Evolutionary conservation across 2,329 filamentous ascomycete species (phyloP), one percentile per base, ranked within the genome.

Genomic region (Cryphonectria nitschkei): DNA sequence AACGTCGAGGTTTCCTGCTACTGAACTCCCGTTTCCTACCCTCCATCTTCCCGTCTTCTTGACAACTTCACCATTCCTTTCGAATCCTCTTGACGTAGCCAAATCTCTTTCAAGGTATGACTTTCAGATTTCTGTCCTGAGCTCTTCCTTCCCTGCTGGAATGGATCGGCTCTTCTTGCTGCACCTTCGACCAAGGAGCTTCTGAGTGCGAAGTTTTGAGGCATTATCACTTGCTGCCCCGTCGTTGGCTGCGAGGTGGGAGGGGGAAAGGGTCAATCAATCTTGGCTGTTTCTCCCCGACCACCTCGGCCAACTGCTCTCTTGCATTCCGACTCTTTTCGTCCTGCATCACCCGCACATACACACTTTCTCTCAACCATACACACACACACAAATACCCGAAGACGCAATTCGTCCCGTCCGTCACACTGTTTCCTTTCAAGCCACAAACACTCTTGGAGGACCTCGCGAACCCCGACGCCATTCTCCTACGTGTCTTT

Each of bases 181-280:
- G 34, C 13, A 46, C 43, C 41, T 11, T 56, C 41, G 5, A 26
- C n/a, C 50, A 29, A 37, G 14, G 58, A 50, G 29, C 39, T 13
- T 29, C 46, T 32, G 9, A 8, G 60, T 7, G 39, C 22, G 54
- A 65, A 68, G 64, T 32, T 37, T 37, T 72, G 70, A 68, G 70
- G 70, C 68, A 72, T 72, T 70, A 72, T 72, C 68, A 70, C 65
- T 52, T 58, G 19, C 37, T 34, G 39, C n/a, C 26, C 16, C 46
- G 14, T 29, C 54, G 50, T 26, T 37, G 34, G 65, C 7, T 22
- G 65, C 54, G 46, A n/a, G 52, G 16, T 29, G 14, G 63, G 26
- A n/a, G 63, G 19, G 9, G 9, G 41, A 9, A 19, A 34, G 19
- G 26, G 37, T 34, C 34, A 34, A 13, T 11, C 46, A 19, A 32